Evolutionary conservation across 441 rosid genomes (phyloP), one percentile per base, ranked within the genome.

Genomic region (Syzygium malaccense): DNA sequence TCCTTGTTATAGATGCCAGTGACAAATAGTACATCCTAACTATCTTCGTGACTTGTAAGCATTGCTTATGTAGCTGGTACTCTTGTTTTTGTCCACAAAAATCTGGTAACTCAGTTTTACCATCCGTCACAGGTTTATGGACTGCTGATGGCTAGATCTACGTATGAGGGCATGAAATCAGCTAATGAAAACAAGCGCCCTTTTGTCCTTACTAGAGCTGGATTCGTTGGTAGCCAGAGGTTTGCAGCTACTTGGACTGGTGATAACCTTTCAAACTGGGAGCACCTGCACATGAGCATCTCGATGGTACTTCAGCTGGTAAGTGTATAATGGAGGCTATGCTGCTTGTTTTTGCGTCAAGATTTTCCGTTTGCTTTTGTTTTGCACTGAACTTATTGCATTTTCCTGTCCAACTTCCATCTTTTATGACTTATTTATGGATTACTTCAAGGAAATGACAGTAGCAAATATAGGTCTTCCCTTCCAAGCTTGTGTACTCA

Each of bases 211-310:
- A 95, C 99, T 53, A 95, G 99, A 87, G 99, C 99, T 92, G 99
- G 99, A 92, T 98, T 96, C 87, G 90, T 95, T 86, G 98, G 99
- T 88, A 95, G 98, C 91, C 99, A 98, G 91, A 95, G 95, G 90
- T 96, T 95, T 93, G 99, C 98, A 86, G 99, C 99, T 54, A 97
- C 98, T 32, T 97, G 99, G 99, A 96, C 99, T 2, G 99, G 99
- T 87, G 99, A 98, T 94, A 98, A 98, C 91, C 93, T 96, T 89
- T 98, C 99, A 88, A 97, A 90, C 66, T 97, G 99, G 99, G 96
- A 98, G 92, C 98, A 98, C 91, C 92, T 97, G 66, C 98, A 96
- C 92, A 95, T 97, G 99, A 95, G 97, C 88, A 93, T 97, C 92
- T 92, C 97, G 41, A 96, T 98, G 99, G 95, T 97, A 48, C 98